These are phyloP conservation scores for Nemania sp. DNA, from an alignment of 2,329 filamentous ascomycete species.

Conservation along the genomic window DNA sequence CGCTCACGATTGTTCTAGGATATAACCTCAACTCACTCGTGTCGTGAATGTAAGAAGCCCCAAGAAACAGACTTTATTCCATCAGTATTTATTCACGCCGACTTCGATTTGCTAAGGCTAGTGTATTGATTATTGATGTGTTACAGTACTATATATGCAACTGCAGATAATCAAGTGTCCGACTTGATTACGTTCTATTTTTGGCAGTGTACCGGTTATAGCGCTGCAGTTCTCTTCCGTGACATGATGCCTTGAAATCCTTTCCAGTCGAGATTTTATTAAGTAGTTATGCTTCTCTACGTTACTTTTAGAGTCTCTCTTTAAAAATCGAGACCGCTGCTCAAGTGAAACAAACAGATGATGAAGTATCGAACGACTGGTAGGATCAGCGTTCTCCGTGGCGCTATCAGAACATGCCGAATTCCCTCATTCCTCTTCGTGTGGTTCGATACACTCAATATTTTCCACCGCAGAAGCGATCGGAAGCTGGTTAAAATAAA, in stretches of 20 bases:
- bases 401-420: constrained; percentile 6
- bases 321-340: neutral
- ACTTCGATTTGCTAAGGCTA: neutral
- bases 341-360: neutral
- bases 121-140: neutral
- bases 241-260: too few species aligned
- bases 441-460: constrained; percentile 22
- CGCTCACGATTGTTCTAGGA: neutral
- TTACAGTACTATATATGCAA: too few species aligned
- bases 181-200: too few species aligned
- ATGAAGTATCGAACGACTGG: too few species aligned
- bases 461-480: constrained; percentile 13
- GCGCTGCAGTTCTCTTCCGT: too few species aligned
- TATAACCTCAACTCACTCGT: neutral
- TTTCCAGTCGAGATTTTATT: neutral
- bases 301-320: constrained; percentile 5
- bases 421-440: constrained; percentile 9
- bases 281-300: constrained; percentile 3
- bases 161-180: too few species aligned
- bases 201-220: too few species aligned
- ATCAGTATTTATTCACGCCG: neutral
- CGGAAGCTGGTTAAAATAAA: constrained; percentile 17
- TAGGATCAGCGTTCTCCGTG: neutral
- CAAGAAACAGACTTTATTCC: neutral
- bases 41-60: neutral